Percentiles rank a stretch among this genome's conserved stretches.
phyloP scores from a whole-genome alignment of 768 basidiomycete genomes.

The Udeniomyces megalosporus region DNA sequence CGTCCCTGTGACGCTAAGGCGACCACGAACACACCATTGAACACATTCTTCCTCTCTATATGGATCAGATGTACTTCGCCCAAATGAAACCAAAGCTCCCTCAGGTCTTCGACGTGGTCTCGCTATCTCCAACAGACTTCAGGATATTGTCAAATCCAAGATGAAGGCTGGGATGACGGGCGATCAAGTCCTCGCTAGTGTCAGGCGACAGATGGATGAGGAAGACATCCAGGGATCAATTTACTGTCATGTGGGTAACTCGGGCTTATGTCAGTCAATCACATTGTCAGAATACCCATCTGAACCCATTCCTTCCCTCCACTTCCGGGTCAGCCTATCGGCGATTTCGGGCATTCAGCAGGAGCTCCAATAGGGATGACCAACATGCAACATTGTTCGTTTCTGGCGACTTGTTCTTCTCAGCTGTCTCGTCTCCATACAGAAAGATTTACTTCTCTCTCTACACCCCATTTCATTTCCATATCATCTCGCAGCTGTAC shows the following conservation, averaged over 20 bases:
- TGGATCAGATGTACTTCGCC: constrained; percentile 33
- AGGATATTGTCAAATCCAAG: constrained; percentile 36
- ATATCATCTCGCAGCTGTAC: constrained; percentile 32
- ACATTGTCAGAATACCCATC: too few relatives aligned
- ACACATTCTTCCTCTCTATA: neutral
- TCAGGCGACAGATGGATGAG: constrained; percentile 34
- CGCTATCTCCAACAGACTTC: constrained; percentile 38
- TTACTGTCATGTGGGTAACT: constrained; percentile 21
- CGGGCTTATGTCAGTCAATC: too few relatives aligned
- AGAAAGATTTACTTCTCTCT: neutral
- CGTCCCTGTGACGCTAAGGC: neutral
- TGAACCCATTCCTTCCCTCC: constrained; percentile 15
- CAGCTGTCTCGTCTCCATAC: neutral
- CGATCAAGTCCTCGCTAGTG: constrained; percentile 35
- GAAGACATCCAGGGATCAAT: constrained; percentile 39
- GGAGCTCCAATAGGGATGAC: constrained; percentile 38
- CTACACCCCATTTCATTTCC: neutral
- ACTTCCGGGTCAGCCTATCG: constrained; percentile 34
- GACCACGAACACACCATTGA: too few relatives aligned
- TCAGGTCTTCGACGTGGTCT: constrained; percentile 36
- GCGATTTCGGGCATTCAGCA: constrained; percentile 42
- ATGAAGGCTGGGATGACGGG: constrained; percentile 38
- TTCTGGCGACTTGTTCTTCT: too few relatives aligned
- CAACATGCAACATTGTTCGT: neutral
- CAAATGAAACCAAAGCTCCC: constrained; percentile 35